Base-by-base conservation (phyloP, 2,329 filamentous ascomycete genomes). In the Penicillium sp. region DNA sequence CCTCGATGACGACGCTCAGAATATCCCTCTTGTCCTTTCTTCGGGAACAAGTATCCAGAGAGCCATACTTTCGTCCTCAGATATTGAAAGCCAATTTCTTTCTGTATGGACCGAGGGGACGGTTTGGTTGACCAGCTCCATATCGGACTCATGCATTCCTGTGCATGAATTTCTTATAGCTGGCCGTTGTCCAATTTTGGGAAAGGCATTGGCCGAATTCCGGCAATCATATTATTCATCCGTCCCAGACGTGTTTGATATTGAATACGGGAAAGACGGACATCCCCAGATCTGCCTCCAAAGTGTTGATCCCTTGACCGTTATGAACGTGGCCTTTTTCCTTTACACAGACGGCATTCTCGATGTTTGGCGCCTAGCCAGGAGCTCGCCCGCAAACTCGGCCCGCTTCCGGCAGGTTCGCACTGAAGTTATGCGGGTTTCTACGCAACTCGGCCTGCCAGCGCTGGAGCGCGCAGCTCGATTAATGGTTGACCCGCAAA, bases 361-460 rank as follows among this genome's bases (percentile, higher is more conserved):
- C 31, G 90, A 94, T 56, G 88, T 92, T 17, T 97, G 94, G 94
- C 89, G 92, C 61, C 87, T 88, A 59, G 87, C 87, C 5, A 84
- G 79, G 59, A 83, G 86, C 59, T 82, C 84, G 19, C 83, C 86
- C 3, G 76, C 83, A 11, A 78, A 88, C 69, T 87, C 89, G 0
- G 82, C 84, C 63, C 82, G 89, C 38, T 96, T 91, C 70, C 88
- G 91, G 25, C 86, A 92, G 66, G 82, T 96, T 17, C 87, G 93
- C 19, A 82, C 80, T 0, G 93, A 97, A 68, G 77, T 97, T n/a
- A 94, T 96, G 87, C 93, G 86, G 61, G 65, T 92, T n/a, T 88
- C 90, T 10, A 84, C 84, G 1, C 82, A 83, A 53, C 79, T 97
- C 1, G 84, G 88, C 14, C 80, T 97, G 71, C 72, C 76, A 16